Conservation (phyloP, 2,329 filamentous ascomycete genomes). For the Aspergillus pseudoviridinutans region DNA sequence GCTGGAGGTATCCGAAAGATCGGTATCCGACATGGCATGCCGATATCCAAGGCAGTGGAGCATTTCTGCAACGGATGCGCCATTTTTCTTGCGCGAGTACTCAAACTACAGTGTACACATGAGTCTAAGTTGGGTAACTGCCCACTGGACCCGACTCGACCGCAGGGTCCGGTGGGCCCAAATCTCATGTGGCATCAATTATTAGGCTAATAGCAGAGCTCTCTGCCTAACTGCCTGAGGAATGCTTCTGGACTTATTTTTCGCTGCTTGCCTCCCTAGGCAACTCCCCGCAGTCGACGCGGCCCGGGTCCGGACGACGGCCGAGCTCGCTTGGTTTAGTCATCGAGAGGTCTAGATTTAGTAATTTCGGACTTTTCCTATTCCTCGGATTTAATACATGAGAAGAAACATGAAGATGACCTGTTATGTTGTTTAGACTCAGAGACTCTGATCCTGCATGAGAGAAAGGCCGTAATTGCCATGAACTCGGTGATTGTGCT, state of each 20-base stretch:
- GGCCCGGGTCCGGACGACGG: constrained; percentile 11
- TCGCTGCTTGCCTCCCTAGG: background rate
- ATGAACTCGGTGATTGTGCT: background rate
- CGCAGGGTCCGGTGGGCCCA: background rate
- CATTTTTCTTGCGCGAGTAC: background rate
- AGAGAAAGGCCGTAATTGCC: background rate
- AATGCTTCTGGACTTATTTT: constrained; percentile 20
- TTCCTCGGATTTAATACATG: background rate
- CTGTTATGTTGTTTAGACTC: background rate
- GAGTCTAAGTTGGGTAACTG: background rate
- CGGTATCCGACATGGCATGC: constrained; percentile 14
- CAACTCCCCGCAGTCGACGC: constrained; percentile 15
- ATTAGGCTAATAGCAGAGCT: constrained; percentile 4
- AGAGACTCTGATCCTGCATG: background rate
- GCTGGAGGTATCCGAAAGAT: background rate
- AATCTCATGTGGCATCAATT: constrained; percentile 15
- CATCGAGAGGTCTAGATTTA: constrained; percentile 1
- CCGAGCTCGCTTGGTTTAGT: constrained; percentile 13
- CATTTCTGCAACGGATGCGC: background rate
- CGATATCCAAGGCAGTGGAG: constrained; percentile 10
- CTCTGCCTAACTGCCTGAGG: constrained; percentile 15
- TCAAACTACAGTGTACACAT: background rate
- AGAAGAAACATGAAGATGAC: background rate
- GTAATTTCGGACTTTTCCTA: background rate
- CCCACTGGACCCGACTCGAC: background rate